Conservation (phyloP, 768 basidiomycete species). For the Suillus occidentalis region DNA sequence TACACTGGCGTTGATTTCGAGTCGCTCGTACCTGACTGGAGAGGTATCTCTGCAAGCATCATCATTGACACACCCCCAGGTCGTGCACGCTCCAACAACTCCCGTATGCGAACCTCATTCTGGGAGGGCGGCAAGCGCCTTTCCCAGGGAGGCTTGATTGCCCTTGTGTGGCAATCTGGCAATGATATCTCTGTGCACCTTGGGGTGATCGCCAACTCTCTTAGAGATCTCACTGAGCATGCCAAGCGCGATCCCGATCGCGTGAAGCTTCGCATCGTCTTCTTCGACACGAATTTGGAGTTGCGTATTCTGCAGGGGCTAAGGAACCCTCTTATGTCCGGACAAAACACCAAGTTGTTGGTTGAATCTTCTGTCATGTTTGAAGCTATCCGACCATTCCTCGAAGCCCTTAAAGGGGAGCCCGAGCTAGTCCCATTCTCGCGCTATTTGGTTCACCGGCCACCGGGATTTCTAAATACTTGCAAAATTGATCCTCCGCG, state of each 20-base stretch:
- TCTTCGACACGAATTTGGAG: constrained; percentile 63
- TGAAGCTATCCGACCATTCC: constrained; percentile 66
- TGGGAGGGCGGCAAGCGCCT: constrained; percentile 69
- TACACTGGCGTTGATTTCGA: constrained; percentile 55
- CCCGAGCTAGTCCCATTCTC: constrained; percentile 59
- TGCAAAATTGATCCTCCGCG: constrained; percentile 48
- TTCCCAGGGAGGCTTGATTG: constrained; percentile 62
- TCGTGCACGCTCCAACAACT: constrained; percentile 42
- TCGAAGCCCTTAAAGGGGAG: constrained; percentile 57
- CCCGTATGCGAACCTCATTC: constrained; percentile 44
- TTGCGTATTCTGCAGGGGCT: constrained; percentile 44
- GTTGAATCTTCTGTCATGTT: constrained; percentile 68
- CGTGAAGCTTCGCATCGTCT: constrained; percentile 51
- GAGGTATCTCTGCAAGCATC: constrained; percentile 50
- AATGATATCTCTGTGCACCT: constrained; percentile 46
- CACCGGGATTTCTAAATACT: constrained; percentile 33
- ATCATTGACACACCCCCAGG: constrained; percentile 56
- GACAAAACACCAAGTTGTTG: constrained; percentile 36
- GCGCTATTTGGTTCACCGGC: constrained; percentile 48
- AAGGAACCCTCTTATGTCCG: constrained; percentile 24
- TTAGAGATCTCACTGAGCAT: constrained; percentile 46
- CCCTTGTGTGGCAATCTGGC: constrained; percentile 48
- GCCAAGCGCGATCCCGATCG: constrained; percentile 33
- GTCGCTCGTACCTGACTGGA: constrained; percentile 47
- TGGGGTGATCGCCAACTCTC: constrained; percentile 47